These are phyloP conservation scores for Talaromyces wortmannii DNA, from an alignment of 495 filamentous ascomycete species.

Conservation along the genomic window DNA sequence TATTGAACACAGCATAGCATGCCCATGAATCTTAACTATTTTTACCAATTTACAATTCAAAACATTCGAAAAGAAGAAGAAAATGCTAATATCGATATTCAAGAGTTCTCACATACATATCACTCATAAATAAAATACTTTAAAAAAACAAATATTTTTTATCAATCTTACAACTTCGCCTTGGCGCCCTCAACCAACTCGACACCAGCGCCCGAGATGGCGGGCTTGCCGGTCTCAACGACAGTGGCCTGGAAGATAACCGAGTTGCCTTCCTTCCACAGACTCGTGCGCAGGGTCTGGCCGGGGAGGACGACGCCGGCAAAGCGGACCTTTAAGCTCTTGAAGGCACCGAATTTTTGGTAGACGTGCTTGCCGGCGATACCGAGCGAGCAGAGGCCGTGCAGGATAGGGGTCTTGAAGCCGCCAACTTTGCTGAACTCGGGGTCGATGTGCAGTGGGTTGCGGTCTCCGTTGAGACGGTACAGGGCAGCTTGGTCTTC, in stretches of 20 bases:
- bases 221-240: slow-evolving; percentile 92
- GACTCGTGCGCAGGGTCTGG: slow-evolving; percentile 91
- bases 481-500: slow-evolving; percentile 96
- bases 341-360: slow-evolving; percentile 73
- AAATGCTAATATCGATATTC: not conserved
- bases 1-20: no score
- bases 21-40: no score
- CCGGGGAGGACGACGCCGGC: slow-evolving; percentile 88
- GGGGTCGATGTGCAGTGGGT: slow-evolving; percentile 93
- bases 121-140: not conserved
- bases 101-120: not conserved
- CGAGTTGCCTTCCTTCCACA: slow-evolving; percentile 92
- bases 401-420: slow-evolving; percentile 91
- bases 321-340: slow-evolving; percentile 95
- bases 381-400: slow-evolving; percentile 94
- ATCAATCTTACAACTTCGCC: slow-evolving; percentile 51
- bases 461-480: slow-evolving; percentile 85
- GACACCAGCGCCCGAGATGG: slow-evolving; percentile 79
- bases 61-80: not conserved
- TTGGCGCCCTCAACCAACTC: slow-evolving; percentile 64
- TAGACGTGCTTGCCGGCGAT: slow-evolving; percentile 87
- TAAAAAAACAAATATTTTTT: not conserved
- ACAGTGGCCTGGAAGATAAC: slow-evolving; percentile 92
- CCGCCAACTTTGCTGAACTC: slow-evolving; percentile 91
- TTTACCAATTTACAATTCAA: not conserved